Conservation (phyloP, 495 filamentous ascomycete genomes). For the Aspergillus sclerotioniger region DNA sequence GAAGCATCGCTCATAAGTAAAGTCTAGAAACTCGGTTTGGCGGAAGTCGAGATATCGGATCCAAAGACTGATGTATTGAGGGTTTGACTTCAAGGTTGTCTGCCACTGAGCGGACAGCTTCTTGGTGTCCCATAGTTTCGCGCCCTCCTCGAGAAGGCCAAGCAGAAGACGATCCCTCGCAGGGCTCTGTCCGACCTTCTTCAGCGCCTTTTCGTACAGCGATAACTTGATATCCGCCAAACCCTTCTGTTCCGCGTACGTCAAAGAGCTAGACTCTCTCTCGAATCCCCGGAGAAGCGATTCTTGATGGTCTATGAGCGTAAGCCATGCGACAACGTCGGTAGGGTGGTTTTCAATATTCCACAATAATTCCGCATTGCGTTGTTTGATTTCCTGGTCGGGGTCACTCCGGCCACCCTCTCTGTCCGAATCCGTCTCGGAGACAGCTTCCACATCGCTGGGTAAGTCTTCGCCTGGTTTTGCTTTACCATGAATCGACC, state of each 20-base stretch:
- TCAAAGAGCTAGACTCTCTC: slow-evolving; percentile 43
- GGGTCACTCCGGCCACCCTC: slow-evolving; percentile 33
- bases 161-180: slow-evolving; percentile 56
- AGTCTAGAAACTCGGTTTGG: slow-evolving; percentile 65
- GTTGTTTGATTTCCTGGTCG: slow-evolving; percentile 43
- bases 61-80: slow-evolving; percentile 65
- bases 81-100: slow-evolving; percentile 54
- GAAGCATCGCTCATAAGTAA: slow-evolving; percentile 65
- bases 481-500: slow-evolving; percentile 67
- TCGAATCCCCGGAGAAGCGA: slow-evolving; percentile 47
- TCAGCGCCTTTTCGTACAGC: slow-evolving; percentile 77
- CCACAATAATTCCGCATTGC: slow-evolving; percentile 56
- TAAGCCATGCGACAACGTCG: slow-evolving; percentile 72
- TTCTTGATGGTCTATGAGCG: slow-evolving; percentile 74
- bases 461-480: slow-evolving; percentile 49
- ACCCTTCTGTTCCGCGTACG: slow-evolving; percentile 60
- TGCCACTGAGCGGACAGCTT: slow-evolving; percentile 65
- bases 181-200: slow-evolving; percentile 45
- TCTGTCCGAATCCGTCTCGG: slow-evolving; percentile 44
- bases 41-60: slow-evolving; percentile 70
- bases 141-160: slow-evolving; percentile 68
- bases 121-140: slow-evolving; percentile 66
- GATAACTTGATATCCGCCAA: slow-evolving; percentile 76
- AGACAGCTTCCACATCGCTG: slow-evolving; percentile 52
- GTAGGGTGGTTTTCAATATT: slow-evolving; percentile 59